A percentile compares a stretch with the other conserved stretches of the same genome.
These are phyloP conservation scores for Rhododendron mucronatum DNA, from an alignment of 148 eudicot genomes.

Conservation along the genomic window DNA sequence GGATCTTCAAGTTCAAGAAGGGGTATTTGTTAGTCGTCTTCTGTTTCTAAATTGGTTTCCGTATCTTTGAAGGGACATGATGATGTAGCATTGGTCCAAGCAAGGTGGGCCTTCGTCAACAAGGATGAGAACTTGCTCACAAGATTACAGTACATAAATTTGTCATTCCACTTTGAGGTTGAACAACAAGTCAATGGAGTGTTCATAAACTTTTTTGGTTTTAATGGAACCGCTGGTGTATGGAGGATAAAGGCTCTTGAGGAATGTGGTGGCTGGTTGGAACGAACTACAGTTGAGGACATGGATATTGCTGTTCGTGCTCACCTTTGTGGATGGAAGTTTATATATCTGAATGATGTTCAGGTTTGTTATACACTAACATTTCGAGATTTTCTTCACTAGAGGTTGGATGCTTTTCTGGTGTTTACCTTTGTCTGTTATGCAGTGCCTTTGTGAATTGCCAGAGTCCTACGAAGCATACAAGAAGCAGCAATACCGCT, in stretches of 20 bases:
- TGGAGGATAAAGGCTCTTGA: slow-evolving; percentile 95
- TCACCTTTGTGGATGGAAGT: slow-evolving; percentile 96
- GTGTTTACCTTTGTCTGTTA: background rate
- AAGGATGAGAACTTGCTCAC: slow-evolving; percentile 95
- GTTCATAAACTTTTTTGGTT: slow-evolving; percentile 92
- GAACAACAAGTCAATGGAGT: slow-evolving; percentile 98
- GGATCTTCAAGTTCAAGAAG: background rate
- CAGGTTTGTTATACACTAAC: slow-evolving; percentile 43
- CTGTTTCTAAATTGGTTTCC: slow-evolving; percentile 2
- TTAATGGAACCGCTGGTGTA: slow-evolving; percentile 99
- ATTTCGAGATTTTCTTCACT: background rate
- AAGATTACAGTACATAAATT: slow-evolving; percentile 81
- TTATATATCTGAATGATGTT: slow-evolving; percentile 82
- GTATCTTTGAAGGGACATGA: slow-evolving; percentile 56
- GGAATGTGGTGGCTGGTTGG: slow-evolving; percentile 98
- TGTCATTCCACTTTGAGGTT: slow-evolving; percentile 94
- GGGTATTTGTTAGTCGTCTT: background rate
- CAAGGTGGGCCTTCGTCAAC: slow-evolving; percentile 93
- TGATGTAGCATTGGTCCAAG: slow-evolving; percentile 86
- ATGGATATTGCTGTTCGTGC: slow-evolving; percentile 99
- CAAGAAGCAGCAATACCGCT: slow-evolving; percentile 95
- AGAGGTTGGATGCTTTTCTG: background rate
- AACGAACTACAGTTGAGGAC: slow-evolving; percentile 95
- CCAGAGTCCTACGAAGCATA: slow-evolving; percentile 97
- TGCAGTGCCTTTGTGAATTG: slow-evolving; percentile 94